Conservation (phyloP, 2,329 filamentous ascomycete genomes). For the Graphilbum sp. region DNA sequence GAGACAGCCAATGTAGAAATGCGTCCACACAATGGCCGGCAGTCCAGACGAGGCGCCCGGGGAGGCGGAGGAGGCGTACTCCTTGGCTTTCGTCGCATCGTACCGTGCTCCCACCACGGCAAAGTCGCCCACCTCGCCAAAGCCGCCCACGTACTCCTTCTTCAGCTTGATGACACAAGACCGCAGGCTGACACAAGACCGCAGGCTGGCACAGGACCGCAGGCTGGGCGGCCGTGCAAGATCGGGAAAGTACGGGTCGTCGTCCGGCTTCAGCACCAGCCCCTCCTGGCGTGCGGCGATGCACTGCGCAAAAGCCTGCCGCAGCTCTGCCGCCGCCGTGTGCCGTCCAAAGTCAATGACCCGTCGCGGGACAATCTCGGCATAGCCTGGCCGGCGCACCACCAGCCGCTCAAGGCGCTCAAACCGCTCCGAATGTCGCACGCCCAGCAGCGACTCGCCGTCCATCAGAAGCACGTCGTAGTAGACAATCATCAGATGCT, state of each 20-base stretch:
- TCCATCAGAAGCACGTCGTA: conserved; percentile 41
- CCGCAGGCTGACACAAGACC: too few species aligned
- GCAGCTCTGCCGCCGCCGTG: conserved; percentile 36
- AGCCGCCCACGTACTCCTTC: conserved; percentile 63
- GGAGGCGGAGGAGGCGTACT: too few species aligned
- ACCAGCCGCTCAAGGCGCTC: conserved; percentile 40
- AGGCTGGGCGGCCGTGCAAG: too few species aligned
- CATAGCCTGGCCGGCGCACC: conserved; percentile 36
- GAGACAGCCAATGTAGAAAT: conserved; percentile 66
- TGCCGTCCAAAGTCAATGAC: conserved; percentile 46
- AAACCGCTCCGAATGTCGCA: conserved; percentile 42
- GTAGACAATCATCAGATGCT: conserved; percentile 47
- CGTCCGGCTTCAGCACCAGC: conserved; percentile 63
- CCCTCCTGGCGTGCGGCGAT: conserved; percentile 59
- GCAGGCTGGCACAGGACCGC: too few species aligned
- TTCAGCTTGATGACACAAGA: conserved; percentile 70
- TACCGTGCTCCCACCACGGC: conserved; percentile 62
- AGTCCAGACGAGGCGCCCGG: conserved; percentile 22
- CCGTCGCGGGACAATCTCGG: conserved; percentile 50
- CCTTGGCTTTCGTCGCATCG: conserved; percentile 43
- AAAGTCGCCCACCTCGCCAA: conserved; percentile 75
- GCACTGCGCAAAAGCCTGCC: conserved; percentile 48
- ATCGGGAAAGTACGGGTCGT: conserved; percentile 68
- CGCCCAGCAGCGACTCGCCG: conserved; percentile 30
- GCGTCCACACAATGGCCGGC: conserved; percentile 50